These are phyloP conservation scores for Boletus sensibilis DNA, from an alignment of 768 basidiomycete species.

Conservation along the genomic window DNA sequence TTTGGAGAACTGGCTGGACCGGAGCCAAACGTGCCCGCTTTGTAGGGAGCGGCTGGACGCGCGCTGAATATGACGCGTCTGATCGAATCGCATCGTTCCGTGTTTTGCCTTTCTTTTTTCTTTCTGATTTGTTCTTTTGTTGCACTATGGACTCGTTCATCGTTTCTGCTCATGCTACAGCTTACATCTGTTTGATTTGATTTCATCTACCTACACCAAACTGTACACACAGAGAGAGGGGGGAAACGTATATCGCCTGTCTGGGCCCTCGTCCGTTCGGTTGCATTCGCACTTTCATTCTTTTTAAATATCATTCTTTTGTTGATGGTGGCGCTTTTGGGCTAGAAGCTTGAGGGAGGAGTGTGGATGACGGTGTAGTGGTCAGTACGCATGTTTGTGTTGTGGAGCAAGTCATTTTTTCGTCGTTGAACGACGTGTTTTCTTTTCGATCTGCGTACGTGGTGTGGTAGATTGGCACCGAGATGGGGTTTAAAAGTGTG, in stretches of 20 bases:
- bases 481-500: neutral
- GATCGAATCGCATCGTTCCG: neutral
- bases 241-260: conserved; percentile 13
- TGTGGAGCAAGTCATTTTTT: neutral
- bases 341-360: neutral
- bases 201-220: conserved; percentile 8
- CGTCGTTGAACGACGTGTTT: conserved; percentile 14
- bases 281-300: conserved; percentile 23
- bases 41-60: conserved; percentile 50
- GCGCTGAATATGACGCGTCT: conserved; percentile 12
- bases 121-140: neutral
- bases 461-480: neutral
- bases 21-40: conserved; percentile 61
- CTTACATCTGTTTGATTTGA: conserved; percentile 5
- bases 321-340: conserved; percentile 10
- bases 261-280: neutral
- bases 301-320: conserved; percentile 31
- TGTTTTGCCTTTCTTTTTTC: neutral
- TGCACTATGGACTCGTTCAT: conserved; percentile 17
- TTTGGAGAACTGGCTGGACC: conserved; percentile 58
- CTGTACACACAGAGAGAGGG: neutral
- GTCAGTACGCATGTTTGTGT: neutral
- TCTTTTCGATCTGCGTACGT: neutral
- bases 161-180: conserved; percentile 11
- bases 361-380: neutral